These are phyloP conservation scores for Penicillium sp. DNA, from an alignment of 2,329 filamentous ascomycete species.

Conservation along the genomic window DNA sequence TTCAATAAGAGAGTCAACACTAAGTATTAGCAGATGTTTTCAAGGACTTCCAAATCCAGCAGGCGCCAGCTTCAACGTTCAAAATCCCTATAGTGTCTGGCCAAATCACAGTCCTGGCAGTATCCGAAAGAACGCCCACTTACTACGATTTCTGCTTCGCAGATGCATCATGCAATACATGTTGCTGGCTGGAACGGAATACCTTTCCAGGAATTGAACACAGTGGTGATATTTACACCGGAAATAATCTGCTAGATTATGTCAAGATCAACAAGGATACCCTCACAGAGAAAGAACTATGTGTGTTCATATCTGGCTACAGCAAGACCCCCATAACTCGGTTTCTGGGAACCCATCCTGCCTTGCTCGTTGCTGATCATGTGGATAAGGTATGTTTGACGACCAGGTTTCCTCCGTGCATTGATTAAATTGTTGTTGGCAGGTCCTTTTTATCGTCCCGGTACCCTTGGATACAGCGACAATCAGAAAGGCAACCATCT, in stretches of 20 bases:
- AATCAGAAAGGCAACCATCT: background rate
- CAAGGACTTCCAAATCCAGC: background rate
- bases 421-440: background rate
- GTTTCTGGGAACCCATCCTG: background rate
- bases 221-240: background rate
- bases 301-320: background rate
- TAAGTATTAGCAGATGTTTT: background rate
- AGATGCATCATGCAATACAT: background rate
- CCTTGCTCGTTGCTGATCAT: background rate
- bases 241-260: background rate
- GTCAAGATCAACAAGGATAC: background rate
- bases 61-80: background rate
- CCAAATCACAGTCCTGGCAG: background rate
- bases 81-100: background rate
- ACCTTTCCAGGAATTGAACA: background rate
- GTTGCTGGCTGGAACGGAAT: background rate
- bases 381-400: background rate
- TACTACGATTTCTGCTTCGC: slow-evolving; percentile 1
- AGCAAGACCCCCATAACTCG: background rate
- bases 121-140: background rate
- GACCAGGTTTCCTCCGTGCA: fast-evolving
- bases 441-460: background rate
- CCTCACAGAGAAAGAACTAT: background rate
- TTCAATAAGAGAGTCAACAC: background rate
- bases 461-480: background rate